Base-by-base conservation (phyloP, 768 basidiomycete species). In the Boletus patriciae region DNA sequence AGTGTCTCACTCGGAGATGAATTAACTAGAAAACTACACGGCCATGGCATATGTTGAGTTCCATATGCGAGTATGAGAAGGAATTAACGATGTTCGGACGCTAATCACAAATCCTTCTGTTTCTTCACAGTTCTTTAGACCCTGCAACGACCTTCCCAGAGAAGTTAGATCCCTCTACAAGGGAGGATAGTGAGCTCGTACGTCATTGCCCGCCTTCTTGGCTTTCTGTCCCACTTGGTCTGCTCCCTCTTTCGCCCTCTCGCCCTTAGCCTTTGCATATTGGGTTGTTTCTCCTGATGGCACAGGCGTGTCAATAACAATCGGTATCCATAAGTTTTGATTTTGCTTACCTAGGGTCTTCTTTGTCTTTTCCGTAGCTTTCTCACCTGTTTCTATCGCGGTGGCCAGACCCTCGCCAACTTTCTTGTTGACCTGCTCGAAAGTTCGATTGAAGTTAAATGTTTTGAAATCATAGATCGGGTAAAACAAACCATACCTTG, bases 341-440 rank as follows among this genome's bases (percentile, higher is more conserved):
- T 27, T 52, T 19, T 31, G 42, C 59, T 44, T 42, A 73, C 78
- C 71, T 6, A 78, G 44, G 1, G 70, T 69, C 55, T 73, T 61
- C 64, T 78, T 78, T 27, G 73, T 73, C 50, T 65, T 67, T 56
- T 74, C 73, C 8, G 74, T 73, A 4, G 67, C 77, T 55, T 71
- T 61, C 61, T 80, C 76, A 16, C 74, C 78, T 21, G 66, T 74
- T 58, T 77, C 79, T 50, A 79, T 74, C 6, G 72, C 76, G 3
- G 69, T 68, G 6, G 77, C 78, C n/a, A 79, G 62, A 18, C 71
- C 70, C 47, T 68, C 33, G 4, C 77, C 78, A 21, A 75, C 71
- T 25, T 66, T 68, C 60, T 72, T 77, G 68, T 77, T 80, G 18
- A 78, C 70, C 75, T 78, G 53, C 33, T 37, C 33, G 37, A 44